Evolutionary conservation across 768 basidiomycete genomes (phyloP), one percentile per base, ranked within the genome.

Genomic region (Pholiota molesta): DNA sequence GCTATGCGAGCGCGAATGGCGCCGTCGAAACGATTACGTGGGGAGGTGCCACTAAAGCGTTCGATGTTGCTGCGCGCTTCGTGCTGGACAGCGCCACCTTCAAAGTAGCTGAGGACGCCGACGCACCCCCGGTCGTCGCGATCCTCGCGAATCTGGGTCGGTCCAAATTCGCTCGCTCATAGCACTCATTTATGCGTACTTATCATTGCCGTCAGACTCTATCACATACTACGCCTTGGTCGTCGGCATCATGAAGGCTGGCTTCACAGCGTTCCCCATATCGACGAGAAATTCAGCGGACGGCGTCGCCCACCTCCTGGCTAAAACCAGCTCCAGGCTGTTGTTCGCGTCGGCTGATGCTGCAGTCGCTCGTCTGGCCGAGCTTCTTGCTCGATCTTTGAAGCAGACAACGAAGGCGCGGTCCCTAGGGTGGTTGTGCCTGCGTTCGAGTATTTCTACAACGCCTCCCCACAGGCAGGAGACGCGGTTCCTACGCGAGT

Each of bases 71-170:
- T 44, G 33, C 52, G n/a, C 59, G 26, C 14, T 60, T 28, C 37
- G 42, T 53, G 28, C 13, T n/a, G 39, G 19, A 53, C 14, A 52
- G 44, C 11, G 26, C 29, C 17, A 2, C 35, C 31, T 21, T 13
- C 17, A 17, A 17, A 17, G 9, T 3, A 13, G 29, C 4, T 11
- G 29, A 21, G n/a, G 21, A 8, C 3, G 7, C 11, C 21, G 2
- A 13, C 3, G 21, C 35, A 17, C 39, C 52, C n/a, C 29, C 31
- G 16, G 53, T 60, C n/a, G 40, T 60, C 8, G 59, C 52, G 1
- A 60, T 60, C 21, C 52, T 60, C 4, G 59, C 59, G 16, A 60
- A 54, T 26, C 53, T 60, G 9, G 52, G 59, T 54, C 21, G 10
- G 49, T 23, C 7, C 17, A 26, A 6, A 11, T 26, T 28, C 6